These are phyloP conservation scores for Seminavis robusta DNA, from an alignment of 108 stramenopile species.

Conservation along the genomic window DNA sequence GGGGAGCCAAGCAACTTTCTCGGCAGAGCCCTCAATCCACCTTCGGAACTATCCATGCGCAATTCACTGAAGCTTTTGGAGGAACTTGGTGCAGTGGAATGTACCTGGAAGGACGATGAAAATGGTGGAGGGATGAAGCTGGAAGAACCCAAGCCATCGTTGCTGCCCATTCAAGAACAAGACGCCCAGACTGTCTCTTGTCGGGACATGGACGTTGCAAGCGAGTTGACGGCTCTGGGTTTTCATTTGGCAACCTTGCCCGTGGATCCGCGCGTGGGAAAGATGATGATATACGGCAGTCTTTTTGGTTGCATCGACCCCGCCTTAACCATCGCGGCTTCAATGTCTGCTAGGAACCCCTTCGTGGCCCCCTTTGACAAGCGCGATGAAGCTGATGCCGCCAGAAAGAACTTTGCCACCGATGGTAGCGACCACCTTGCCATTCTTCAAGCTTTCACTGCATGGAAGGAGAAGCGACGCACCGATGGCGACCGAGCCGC, in stretches of 20 bases:
- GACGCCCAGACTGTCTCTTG: conserved; percentile 1
- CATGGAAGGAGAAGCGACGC: conserved; percentile 46
- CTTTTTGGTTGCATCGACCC: conserved; percentile 86
- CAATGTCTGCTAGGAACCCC: conserved; percentile 68
- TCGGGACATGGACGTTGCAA: conserved; percentile 23
- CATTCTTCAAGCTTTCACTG: conserved; percentile 68
- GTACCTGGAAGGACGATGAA: conserved; percentile 23
- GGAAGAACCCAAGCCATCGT: no score
- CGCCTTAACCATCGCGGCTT: conserved; percentile 81
- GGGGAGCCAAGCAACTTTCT: conserved; percentile 67
- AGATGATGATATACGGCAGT: conserved; percentile 83
- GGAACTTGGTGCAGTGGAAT: conserved; percentile 62
- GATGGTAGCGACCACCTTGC: conserved; percentile 78
- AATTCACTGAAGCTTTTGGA: conserved; percentile 62
- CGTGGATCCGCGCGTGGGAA: conserved; percentile 88
- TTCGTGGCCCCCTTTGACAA: conserved; percentile 78
- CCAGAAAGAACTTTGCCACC: conserved; percentile 55
- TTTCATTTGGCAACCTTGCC: conserved; percentile 86
- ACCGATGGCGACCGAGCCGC: conserved; percentile 39
- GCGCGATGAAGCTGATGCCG: conserved; percentile 72
- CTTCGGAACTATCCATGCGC: conserved; percentile 47
- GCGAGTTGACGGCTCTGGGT: conserved; percentile 84
- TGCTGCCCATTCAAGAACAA: no score
- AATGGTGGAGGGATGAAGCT: conserved; percentile 3
- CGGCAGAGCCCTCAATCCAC: conserved; percentile 68